Evolutionary conservation across 2,329 filamentous ascomycete species (phyloP), one percentile per base, ranked within the genome.

Genomic region (Aspergillus caelatus): DNA sequence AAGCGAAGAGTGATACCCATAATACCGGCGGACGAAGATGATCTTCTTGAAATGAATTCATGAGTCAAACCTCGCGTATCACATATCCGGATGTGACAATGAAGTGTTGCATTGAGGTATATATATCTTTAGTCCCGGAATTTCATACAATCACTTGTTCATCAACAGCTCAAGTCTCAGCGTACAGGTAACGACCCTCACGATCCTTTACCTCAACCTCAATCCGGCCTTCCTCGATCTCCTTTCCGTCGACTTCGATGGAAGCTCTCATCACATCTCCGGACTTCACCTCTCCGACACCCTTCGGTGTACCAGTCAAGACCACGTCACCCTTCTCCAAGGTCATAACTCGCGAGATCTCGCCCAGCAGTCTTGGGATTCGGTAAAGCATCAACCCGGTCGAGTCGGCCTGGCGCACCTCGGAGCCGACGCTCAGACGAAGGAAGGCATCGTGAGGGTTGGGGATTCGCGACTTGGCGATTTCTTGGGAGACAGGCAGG

Each of bases 241-340:
- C 93, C 82, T 90, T 89, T 43, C 94, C 94, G 62, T 85, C 84
- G 34, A 97, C 88, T 75, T 87, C 89, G 70, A 98, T 84, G 4
- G 93, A 93, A 30, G 92, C 94, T 67, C 85, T 89, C 86, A 99
- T 92, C 36, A 94, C 84, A 80, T 99, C 94, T 2, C 95, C 95
- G 1, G 91, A 88, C 64, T 89, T 87, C 1, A 97, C 93, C 23
- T 89, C 85, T 1, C 95, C 95, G 1, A 99, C 95, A 14, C 95
- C 95, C 81, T 97, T 97, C 57, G 95, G 95, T 57, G 95, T 99
- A 21, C 95, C 95, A n/a, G 95, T 99, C 71, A 99, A 82, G 56
- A 99, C 88, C 73, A 99, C 89, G 78, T 99, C 95, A 56, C 94
- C 95, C 73, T 91, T 88, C 79, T 96, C 90, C 63, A 99, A 84